phyloP scores from a whole-genome alignment of 2,329 filamentous ascomycete genomes.

The Ceratocystis lukuohia region DNA sequence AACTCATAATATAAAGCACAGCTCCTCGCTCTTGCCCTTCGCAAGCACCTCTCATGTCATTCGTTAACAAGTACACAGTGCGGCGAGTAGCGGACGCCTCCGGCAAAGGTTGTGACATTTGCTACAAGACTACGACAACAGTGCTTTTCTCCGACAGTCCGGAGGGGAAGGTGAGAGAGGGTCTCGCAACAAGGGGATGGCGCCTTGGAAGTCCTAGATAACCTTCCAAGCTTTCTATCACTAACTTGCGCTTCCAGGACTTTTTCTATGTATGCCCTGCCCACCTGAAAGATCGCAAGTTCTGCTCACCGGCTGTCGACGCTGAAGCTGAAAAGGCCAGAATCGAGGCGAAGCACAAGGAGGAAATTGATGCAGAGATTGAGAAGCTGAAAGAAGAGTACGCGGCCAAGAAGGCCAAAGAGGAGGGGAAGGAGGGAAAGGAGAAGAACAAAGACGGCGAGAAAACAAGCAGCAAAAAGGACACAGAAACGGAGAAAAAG shows the following conservation, averaged over 20 bases:
- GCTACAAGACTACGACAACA: slow-evolving; percentile 75
- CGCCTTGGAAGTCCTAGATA: slow-evolving; percentile 14
- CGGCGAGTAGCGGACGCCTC: slow-evolving; percentile 76
- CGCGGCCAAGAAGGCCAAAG: slow-evolving; percentile 57
- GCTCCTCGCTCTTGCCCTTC: no score
- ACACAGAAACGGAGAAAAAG: slow-evolving; percentile 27
- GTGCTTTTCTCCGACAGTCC: slow-evolving; percentile 50
- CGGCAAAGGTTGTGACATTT: slow-evolving; percentile 76
- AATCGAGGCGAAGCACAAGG: slow-evolving; percentile 29
- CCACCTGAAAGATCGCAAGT: slow-evolving; percentile 72
- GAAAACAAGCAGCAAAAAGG: slow-evolving; percentile 33
- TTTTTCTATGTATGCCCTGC: slow-evolving; percentile 82
- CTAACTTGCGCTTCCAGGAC: slow-evolving; percentile 35
- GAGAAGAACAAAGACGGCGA: slow-evolving; percentile 35
- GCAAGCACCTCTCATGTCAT: slow-evolving; percentile 32
- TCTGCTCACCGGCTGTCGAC: slow-evolving; percentile 63
- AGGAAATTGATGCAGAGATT: slow-evolving; percentile 50
- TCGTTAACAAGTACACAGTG: slow-evolving; percentile 71
- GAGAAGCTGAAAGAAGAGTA: slow-evolving; percentile 61
- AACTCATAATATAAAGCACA: no score
- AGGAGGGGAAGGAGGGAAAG: slow-evolving; percentile 50
- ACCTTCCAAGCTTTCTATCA: neutral
- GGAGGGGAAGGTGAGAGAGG: slow-evolving; percentile 18
- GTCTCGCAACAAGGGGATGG: neutral
- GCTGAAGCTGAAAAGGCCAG: slow-evolving; percentile 48